Evolutionary conservation across 176 grass and related monocot species (phyloP), one percentile per base, ranked within the genome.

Genomic region (Oryza officinalis): DNA sequence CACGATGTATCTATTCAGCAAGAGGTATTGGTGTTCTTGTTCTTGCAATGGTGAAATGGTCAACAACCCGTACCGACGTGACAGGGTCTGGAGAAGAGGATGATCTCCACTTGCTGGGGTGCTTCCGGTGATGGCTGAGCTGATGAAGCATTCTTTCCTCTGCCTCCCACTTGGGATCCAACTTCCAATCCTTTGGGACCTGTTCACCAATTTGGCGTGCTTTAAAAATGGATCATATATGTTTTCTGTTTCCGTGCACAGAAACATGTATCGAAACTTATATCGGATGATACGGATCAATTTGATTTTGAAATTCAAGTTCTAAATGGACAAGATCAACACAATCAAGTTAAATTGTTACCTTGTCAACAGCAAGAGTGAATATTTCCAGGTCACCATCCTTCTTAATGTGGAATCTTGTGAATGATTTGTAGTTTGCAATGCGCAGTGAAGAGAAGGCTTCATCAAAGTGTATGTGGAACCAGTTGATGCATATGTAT

Each of bases 401-500:
- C 79, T 87, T 84, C 28, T 90, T 95, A 66, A 98, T 87, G 74
- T 93, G 95, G 74, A 98, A 98, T 47, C 95, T 90, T n/a, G 92
- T 98, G 81, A 98, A 91, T 10, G 96, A 90, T 88, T 98, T 98
- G 79, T 93, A 98, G 86, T 98, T 98, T 60, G 96, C 96, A 20
- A 98, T 98, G 44, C 92, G 96, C 15, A 98, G 72, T 7, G 96
- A 98, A 18, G 96, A 98, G 80, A 98, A 98, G 33, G 96, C 96
- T 89, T 98, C 96, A 66, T 98, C 96, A 77, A 98, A 98, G 45
- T 98, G 91, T 86, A 98, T 86, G 45, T 98, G 89, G 67, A 98
- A 93, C 96, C 96, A 98, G 81, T 98, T 98, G 91, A 98, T 90
- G 80, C 96, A 95, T 40, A 93, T 87, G 69, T 98, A 98, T 15